A percentile compares a stretch with the other conserved stretches of the same genome.
Conservation (phyloP, 73 alveolate species). For the Tetrahymena elliotti region DNA sequence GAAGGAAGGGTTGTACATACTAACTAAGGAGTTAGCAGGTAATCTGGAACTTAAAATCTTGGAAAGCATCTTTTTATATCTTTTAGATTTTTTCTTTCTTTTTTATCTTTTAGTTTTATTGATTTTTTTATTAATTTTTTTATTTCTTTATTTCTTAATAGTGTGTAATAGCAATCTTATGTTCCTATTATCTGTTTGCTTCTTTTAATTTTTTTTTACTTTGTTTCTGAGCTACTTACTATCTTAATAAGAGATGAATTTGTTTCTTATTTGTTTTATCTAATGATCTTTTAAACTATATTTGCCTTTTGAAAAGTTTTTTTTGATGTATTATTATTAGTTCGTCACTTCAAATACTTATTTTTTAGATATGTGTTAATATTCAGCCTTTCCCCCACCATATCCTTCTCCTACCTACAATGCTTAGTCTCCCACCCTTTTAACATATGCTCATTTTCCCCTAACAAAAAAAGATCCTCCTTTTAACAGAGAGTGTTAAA, state of each 20-base stretch:
- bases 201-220: not conserved
- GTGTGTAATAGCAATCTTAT: not conserved
- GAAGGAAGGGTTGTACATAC: constrained; percentile 2
- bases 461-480: not conserved
- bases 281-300: not conserved
- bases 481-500: not conserved
- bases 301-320: not conserved
- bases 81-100: not conserved
- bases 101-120: not conserved
- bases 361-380: not conserved
- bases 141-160: not conserved
- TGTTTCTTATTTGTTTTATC: not conserved
- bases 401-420: not conserved
- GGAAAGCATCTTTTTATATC: not conserved
- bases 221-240: not conserved
- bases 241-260: not conserved
- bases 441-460: not conserved
- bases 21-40: not conserved
- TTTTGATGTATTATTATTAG: not conserved
- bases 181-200: not conserved
- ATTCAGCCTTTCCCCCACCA: constrained; percentile 4
- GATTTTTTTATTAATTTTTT: not conserved
- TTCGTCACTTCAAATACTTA: not conserved
- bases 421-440: not conserved
- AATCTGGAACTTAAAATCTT: not conserved